Evolutionary conservation across 2,329 filamentous ascomycete species (phyloP), one percentile per base, ranked within the genome.

Genomic region (Cucurbitaria berberidis): DNA sequence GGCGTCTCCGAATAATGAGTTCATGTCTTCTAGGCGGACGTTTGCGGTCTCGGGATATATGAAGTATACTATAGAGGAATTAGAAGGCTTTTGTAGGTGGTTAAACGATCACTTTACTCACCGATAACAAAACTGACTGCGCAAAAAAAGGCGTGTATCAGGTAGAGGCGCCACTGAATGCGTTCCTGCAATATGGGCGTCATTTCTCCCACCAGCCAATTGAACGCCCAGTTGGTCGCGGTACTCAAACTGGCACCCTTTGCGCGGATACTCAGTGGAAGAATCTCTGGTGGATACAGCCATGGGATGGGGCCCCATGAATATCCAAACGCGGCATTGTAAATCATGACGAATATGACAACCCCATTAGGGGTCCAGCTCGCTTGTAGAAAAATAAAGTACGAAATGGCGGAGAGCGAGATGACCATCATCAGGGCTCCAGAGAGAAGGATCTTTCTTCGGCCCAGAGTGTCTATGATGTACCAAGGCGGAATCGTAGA

Each of bases 301-400:
- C 95, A 99, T 8, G 95, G 95, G 57, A 99, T 96, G 1, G 95
- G 95, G 16, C 95, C 95, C 95, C 95, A 99, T n/a, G 87, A 89
- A 71, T 93, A 96, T 42, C 95, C 95, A 74, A 98, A 99, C 7
- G 95, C 90, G 5, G 93, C 95, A 69, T 99, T 99, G 79, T 98
- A 99, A 44, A 97, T 89, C 89, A 98, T 96, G 71, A 99, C 95
- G 69, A 96, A 96, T 45, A 96, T 77, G 44, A 98, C 95, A 2
- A 97, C 95, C 72, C 96, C 77, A 6, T 84, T 89, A 3, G 90
- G 92, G 1, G 95, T 98, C 66, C 83, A 82, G 39, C 76, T 77
- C 16, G 96, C 84, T 67, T 97, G 89, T 59, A 98, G 85, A 77
- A 89, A 96, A 67, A 97, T 89, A 78, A 96, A 98, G 79, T 97